Evolutionary conservation across 1,284 basidiomycete genomes (phyloP).

Genomic region (Boletus holoroseus): DNA sequence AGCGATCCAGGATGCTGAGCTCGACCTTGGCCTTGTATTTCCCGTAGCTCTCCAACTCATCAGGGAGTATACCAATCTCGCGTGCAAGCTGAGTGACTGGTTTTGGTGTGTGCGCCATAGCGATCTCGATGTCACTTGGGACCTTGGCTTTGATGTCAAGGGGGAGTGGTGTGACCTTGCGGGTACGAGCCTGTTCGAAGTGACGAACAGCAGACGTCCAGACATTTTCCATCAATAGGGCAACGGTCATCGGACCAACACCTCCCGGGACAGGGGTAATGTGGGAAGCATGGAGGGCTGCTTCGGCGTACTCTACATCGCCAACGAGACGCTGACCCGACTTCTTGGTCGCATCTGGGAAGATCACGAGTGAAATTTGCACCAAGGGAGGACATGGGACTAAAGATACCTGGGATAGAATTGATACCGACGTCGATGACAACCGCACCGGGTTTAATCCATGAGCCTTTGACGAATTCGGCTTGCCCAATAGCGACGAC

Average conservation of each 20-base stretch:
- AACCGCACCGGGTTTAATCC: constrained; percentile 92
- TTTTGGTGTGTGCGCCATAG: constrained; percentile 93
- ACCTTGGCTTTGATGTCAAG: constrained; percentile 81
- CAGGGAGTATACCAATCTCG: constrained; percentile 83
- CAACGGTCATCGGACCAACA: constrained; percentile 99
- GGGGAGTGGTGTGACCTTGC: constrained; percentile 74
- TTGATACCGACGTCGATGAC: constrained; percentile 99
- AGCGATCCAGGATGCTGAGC: constrained; percentile 80
- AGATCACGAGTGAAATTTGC: background rate
- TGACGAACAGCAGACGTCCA: constrained; percentile 78
- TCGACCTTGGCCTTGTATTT: constrained; percentile 98
- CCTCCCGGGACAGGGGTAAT: constrained; percentile 99
- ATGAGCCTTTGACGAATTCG: constrained; percentile 86
- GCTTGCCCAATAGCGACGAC: constrained; percentile 93
- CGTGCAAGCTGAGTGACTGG: constrained; percentile 77
- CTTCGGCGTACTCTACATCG: constrained; percentile 86
- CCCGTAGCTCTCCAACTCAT: constrained; percentile 93
- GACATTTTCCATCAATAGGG: constrained; percentile 97
- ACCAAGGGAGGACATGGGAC: background rate
- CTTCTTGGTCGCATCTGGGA: constrained; percentile 81
- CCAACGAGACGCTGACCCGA: constrained; percentile 94
- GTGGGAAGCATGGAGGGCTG: constrained; percentile 71
- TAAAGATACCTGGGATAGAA: constrained; percentile 73
- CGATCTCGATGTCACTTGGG: constrained; percentile 94
- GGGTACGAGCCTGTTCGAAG: constrained; percentile 62